These are phyloP conservation scores for Monilinia vaccinii-corymbosi DNA, from an alignment of 2,329 filamentous ascomycete genomes.

Conservation along the genomic window DNA sequence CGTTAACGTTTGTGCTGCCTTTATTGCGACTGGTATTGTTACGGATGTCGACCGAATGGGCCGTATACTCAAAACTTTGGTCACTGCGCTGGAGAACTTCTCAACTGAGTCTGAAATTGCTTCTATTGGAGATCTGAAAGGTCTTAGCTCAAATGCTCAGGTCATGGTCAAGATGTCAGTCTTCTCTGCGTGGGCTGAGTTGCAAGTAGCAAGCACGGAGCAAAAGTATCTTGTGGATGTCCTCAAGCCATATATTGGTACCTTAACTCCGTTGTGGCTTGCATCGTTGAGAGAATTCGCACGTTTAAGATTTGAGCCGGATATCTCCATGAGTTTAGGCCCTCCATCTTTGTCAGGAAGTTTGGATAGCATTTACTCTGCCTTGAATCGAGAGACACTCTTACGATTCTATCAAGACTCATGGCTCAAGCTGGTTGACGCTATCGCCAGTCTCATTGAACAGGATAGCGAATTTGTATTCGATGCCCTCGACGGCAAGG, in stretches of 20 bases:
- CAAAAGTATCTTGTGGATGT: slow-evolving; percentile 85
- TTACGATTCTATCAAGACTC: slow-evolving; percentile 94
- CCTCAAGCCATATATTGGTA: slow-evolving; percentile 81
- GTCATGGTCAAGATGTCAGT: slow-evolving; percentile 99
- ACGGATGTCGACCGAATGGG: slow-evolving; percentile 99
- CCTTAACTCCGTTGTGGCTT: slow-evolving; percentile 86
- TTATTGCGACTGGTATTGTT: slow-evolving; percentile 94
- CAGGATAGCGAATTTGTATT: slow-evolving; percentile 98
- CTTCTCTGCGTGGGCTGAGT: slow-evolving; percentile 92
- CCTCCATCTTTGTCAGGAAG: slow-evolving; percentile 75
- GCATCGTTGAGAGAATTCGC: slow-evolving; percentile 91
- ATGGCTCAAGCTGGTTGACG: slow-evolving; percentile 94
- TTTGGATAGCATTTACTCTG: slow-evolving; percentile 88
- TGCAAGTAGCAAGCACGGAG: slow-evolving; percentile 90
- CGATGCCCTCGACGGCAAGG: slow-evolving; percentile 86
- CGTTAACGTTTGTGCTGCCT: slow-evolving; percentile 95
- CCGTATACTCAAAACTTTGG: slow-evolving; percentile 86
- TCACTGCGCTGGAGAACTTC: slow-evolving; percentile 87
- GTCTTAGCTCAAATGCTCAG: slow-evolving; percentile 88
- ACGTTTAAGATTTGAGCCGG: slow-evolving; percentile 85
- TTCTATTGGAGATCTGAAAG: slow-evolving; percentile 85
- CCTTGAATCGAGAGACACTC: slow-evolving; percentile 86
- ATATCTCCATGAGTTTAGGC: slow-evolving; percentile 85
- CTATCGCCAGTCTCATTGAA: slow-evolving; percentile 93
- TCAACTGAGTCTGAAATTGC: slow-evolving; percentile 71